Evolutionary conservation across 225 moss, liverwort and hornwort genomes (phyloP), one percentile per base, ranked within the genome.

Genomic region (Lunularia cruciata): DNA sequence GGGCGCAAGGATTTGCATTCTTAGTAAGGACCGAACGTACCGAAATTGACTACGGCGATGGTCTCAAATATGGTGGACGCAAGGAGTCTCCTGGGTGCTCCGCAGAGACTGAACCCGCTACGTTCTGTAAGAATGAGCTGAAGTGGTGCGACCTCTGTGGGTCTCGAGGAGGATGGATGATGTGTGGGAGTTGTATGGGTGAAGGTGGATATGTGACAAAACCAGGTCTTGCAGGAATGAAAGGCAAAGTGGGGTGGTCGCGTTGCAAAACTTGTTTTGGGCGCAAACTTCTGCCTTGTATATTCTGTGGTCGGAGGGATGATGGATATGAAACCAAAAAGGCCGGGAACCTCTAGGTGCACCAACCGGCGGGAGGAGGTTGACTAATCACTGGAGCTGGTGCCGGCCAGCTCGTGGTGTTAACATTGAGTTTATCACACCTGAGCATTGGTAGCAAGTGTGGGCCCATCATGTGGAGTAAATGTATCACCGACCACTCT

Each of bases 81-180:
- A n/a, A n/a, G n/a, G n/a, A n/a, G n/a, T n/a, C n/a, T n/a, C n/a
- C n/a, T n/a, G n/a, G n/a, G n/a, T n/a, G 13, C 19, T 33, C 31
- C 16, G 0, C 7, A 66, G 48, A 49, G 33, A 33, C 27, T 2
- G 16, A 48, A 35, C 31, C 15, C 38, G 26, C 0, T 26, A 23
- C 40, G 8, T 27, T 70, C 16, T 30, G 58, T 30, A 34, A 37
- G 3, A 12, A 15, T 11, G 31, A 33, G 22, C 27, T 51, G 35
- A 60, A 67, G 51, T 92, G 92, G 92, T 92, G 92, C 75, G 82
- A 74, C 57, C 82, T 92, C 7, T 89, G 92, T 60, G 92, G 89
- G 70, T 77, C 80, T 63, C 56, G 84, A 39, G 66, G 76, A 63
- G 92, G 87, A 47, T 83, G 84, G 87, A 78, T 89, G 70, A 66